Evolutionary conservation across 2,329 filamentous ascomycete genomes (phyloP), one percentile per base, ranked within the genome.

Genomic region (Ceratocystiopsis sp.): DNA sequence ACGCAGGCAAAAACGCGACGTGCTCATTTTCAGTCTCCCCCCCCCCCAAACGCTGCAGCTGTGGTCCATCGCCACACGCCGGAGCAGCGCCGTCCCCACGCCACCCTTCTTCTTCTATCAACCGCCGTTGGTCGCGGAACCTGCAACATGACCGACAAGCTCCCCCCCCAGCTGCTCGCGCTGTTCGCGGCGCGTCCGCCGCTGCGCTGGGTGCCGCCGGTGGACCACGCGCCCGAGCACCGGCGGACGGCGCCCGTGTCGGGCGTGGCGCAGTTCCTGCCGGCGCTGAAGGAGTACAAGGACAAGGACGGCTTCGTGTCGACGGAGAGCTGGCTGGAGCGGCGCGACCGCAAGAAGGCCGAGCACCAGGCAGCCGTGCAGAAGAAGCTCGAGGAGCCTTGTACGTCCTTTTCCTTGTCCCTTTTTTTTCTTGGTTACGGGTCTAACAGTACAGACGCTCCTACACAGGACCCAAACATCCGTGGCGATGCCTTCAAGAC

Each of bases 401-500:
- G 80, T 86, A 48, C 50, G 66, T 53, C 19, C 16, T 12, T 18
- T 33, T 37, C 38, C 37, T 15, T 38, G 21, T 40, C 12, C 40
- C n/a, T 17, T 42, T 44, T 19, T 19, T 18, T 38, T 38, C 6
- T 32, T 7, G 12, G 16, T 15, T 29, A 18, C 35, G 32, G 11
- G 32, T 32, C 48, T 41, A 50, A 53, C 45, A 55, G 45, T 40
- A 36, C 51, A 87, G 87, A 83, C 61, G 83, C 89, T 49, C 89
- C 91, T 8, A 65, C 68, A 19, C 78, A 91, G 35, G 91, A 98
- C 55, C 74, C 81, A 13, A 91, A 95, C 54, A 80, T 94, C 51
- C 77, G 86, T 50, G 89, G 91, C 45, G 87, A 96, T 64, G 81
- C 89, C 2, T 95, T 91, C 69, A 93, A 84, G 64, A 98, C 91